Evolutionary conservation across 345 rosid genomes (phyloP), one percentile per base, ranked within the genome.

Genomic region (Zanthoxylum bungeanum): DNA sequence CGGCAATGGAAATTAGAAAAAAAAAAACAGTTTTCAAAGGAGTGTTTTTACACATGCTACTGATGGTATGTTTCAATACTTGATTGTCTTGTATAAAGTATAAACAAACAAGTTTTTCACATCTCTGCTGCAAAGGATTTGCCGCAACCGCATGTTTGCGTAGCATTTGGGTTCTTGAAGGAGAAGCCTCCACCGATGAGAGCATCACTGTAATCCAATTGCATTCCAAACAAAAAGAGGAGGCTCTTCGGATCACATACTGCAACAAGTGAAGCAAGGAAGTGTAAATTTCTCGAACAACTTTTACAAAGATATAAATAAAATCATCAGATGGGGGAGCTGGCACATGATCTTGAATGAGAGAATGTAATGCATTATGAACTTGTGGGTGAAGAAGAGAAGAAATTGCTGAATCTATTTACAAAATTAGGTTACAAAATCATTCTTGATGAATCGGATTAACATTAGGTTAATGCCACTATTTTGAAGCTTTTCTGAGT

Each of bases 231-330:
- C 49, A 94, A 22, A 78, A 90, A 94, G 12, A 94, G 98, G 63
- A 94, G 95, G 85, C 98, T 94, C 87, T 94, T 94, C 1, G 98
- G 97, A 89, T 94, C 98, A 81, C 95, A 90, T 68, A 94, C 98
- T 94, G 93, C 89, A 83, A 22, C 42, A 73, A 65, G 24, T 1
- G 17, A 47, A 33, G 31, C 36, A 17, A 6, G 51, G 21, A 40
- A 49, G 37, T 11, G 19, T 36, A 14, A 67, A 16, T 24, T 34
- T 22, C 21, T 24, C 14, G 22, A 22, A 3, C 33, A 51, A n/a
- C n/a, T n/a, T n/a, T n/a, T n/a, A n/a, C n/a, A n/a, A n/a, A n/a
- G n/a, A n/a, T n/a, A n/a, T n/a, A n/a, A n/a, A n/a, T n/a, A n/a
- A n/a, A n/a, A n/a, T n/a, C n/a, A n/a, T n/a, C n/a, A n/a, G n/a